Base-by-base conservation (phyloP, 345 rosid genomes). In the Citrus medica region DNA sequence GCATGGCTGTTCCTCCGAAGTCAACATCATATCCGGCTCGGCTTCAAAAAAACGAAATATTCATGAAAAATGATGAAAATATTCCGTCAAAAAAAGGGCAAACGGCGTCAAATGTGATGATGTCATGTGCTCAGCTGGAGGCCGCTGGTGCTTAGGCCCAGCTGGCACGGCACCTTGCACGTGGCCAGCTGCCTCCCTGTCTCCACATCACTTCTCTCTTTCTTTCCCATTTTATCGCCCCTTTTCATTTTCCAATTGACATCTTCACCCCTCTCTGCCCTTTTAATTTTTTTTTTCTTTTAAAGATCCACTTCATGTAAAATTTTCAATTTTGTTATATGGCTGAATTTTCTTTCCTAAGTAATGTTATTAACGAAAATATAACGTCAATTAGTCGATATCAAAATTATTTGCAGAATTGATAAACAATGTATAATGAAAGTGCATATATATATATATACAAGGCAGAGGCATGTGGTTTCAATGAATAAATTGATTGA, bases 91-190 rank as follows among this genome's bases (percentile, higher is more conserved):
- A 2, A 0, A 51, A 14, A 9, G 3, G 21, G 13, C 3, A 9
- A 19, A 56, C 63, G 64, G 46, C 62, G 74, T 71, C 42, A 53
- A 19, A 32, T 5, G 16, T 46, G 27, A 55, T 25, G 56, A 40
- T 33, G 46, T 71, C 10, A 55, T 71, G 66, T 22, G 84, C 81
- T 74, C 58, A 74, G 76, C 73, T 78, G 82, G 82, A 66, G 60
- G 67, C 56, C 79, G 70, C 58, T 53, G 53, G 63, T 33, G 81
- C 82, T 71, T 78, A 53, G 84, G 76, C 84, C 82, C 84, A 67
- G 82, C 82, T 84, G 86, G 86, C 79, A 73, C 80, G 80, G 73
- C 86, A 72, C 77, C 71, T 80, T 40, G 74, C 83, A 75, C 86
- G 60, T 80, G 82, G 84, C 83, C 81, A 78, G 81, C 79, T 81